A percentile compares a stretch with the other conserved stretches of the same genome.
phyloP scores from a whole-genome alignment of 1,284 basidiomycete genomes.

The Cryptococcus jaspeensis region DNA sequence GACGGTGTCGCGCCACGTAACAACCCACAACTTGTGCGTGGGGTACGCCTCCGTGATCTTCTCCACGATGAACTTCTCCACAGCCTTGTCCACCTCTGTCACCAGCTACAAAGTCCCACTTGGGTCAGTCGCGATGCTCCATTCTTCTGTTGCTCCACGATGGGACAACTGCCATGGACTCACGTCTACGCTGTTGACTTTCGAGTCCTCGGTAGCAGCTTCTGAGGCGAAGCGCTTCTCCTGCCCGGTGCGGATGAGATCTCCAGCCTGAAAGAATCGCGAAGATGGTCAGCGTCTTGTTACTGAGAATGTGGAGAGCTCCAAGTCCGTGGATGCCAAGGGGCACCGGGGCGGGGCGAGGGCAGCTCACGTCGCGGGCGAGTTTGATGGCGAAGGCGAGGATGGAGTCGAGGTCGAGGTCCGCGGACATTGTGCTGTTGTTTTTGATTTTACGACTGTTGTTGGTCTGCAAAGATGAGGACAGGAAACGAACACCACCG shows the following conservation, averaged over 20 bases:
- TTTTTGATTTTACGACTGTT: too few relatives aligned
- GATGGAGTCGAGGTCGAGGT: conserved; percentile 62
- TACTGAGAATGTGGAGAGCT: neutral
- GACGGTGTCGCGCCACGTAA: neutral
- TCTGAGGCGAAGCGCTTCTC: conserved; percentile 52
- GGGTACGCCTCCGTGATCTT: conserved; percentile 71
- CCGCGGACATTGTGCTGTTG: conserved; percentile 21
- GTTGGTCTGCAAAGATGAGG: neutral
- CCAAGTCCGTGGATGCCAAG: neutral
- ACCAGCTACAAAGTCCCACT: conserved; percentile 60
- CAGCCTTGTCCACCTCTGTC: conserved; percentile 93
- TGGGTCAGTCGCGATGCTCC: neutral
- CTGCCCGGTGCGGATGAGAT: conserved; percentile 53
- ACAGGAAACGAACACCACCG: neutral
- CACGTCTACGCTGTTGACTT: conserved; percentile 83
- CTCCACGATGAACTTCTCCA: conserved; percentile 78
- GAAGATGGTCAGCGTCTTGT: neutral
- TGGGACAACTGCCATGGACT: conserved; percentile 9
- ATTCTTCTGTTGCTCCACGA: neutral
- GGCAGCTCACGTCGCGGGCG: conserved; percentile 54
- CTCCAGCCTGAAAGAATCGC: conserved; percentile 45
- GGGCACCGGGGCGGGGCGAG: neutral
- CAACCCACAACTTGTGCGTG: conserved; percentile 72
- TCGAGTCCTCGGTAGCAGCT: conserved; percentile 66
- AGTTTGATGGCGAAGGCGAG: conserved; percentile 71